Evolutionary conservation across 2,329 filamentous ascomycete genomes (phyloP), one percentile per base, ranked within the genome.

Genomic region (Seiridium unicorne): DNA sequence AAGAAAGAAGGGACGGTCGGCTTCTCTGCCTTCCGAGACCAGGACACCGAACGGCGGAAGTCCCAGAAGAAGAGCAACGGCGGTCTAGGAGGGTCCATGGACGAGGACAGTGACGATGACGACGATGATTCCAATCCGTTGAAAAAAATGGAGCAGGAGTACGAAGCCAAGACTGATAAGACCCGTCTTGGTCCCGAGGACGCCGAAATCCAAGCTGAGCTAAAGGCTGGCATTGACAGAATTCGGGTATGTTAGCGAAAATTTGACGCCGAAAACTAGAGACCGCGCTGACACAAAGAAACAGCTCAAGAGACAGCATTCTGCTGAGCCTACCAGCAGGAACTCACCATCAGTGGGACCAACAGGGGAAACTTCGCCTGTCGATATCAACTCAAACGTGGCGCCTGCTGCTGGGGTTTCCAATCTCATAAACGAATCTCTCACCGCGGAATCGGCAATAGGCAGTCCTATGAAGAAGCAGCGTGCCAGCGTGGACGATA

Each of bases 1-100:
- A 96, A 96, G 73, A 84, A 91, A 3, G 86, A 87, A n/a, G 93
- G 93, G 34, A 94, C 92, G 0, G 91, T 96, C 53, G 93, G 93
- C 42, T 98, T 97, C 73, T 89, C 92, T 3, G 86, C 91, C 11
- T 97, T 97, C 79, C 87, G 94, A 58, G 93, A 96, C 64, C 81
- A 83, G 60, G 82, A 86, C 46, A 76, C 81, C 13, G 82, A 86
- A 58, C 87, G 87, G 69, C 81, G 81, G 61, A 89, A 88, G 72
- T 74, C 80, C 2, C 79, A 81, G 61, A 89, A 87, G 75, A 88
- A 85, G 78, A 84, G 81, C 68, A 89, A 84, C 60, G 88, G 86
- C 48, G 85, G 82, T 57, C 72, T 74, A 8, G 73, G 70, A 5
- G 77, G 77, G 51, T 80, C 83, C 31, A 91, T 93, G 70, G 80